Conservation (phyloP, 2,329 filamentous ascomycete species). For the Tolypocladium guangdongense region DNA sequence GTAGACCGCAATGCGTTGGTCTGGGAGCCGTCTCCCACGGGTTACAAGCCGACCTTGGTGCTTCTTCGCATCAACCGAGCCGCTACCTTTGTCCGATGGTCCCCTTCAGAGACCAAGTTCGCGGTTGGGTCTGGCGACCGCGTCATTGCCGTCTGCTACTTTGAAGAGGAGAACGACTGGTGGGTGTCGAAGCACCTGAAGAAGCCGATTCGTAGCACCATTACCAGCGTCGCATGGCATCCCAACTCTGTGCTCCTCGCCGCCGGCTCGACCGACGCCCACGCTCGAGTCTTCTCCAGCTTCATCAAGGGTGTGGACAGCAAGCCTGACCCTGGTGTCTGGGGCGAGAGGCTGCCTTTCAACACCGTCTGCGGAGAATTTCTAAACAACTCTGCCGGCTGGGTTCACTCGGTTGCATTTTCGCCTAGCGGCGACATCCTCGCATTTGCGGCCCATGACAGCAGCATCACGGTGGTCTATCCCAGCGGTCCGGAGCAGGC, state of each 20-base stretch:
- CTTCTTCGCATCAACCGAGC: conserved; percentile 94
- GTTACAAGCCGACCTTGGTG: conserved; percentile 95
- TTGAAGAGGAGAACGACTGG: conserved; percentile 99
- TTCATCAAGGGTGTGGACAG: conserved; percentile 94
- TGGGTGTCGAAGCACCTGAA: conserved; percentile 99
- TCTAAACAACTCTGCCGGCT: conserved; percentile 90
- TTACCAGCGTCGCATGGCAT: conserved; percentile 92
- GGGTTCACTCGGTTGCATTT: conserved; percentile 90
- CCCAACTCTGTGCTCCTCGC: conserved; percentile 93
- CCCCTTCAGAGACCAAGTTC: conserved; percentile 92
- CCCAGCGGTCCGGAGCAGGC: conserved; percentile 84
- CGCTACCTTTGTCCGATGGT: conserved; percentile 95
- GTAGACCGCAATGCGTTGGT: conserved; percentile 93
- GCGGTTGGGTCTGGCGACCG: conserved; percentile 93
- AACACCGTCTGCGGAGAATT: conserved; percentile 98
- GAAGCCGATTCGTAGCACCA: conserved; percentile 96
- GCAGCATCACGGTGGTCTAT: conserved; percentile 93
- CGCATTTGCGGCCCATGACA: conserved; percentile 90
- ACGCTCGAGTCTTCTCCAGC: conserved; percentile 86
- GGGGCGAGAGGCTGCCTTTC: conserved; percentile 94
- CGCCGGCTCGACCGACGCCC: conserved; percentile 92
- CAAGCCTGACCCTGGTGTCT: conserved; percentile 74
- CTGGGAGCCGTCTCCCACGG: conserved; percentile 86
- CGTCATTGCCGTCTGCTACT: conserved; percentile 95
- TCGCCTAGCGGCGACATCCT: conserved; percentile 88